Base-by-base conservation (phyloP, 139 green algal species). In the Mesotaenium endlicherianum region DNA sequence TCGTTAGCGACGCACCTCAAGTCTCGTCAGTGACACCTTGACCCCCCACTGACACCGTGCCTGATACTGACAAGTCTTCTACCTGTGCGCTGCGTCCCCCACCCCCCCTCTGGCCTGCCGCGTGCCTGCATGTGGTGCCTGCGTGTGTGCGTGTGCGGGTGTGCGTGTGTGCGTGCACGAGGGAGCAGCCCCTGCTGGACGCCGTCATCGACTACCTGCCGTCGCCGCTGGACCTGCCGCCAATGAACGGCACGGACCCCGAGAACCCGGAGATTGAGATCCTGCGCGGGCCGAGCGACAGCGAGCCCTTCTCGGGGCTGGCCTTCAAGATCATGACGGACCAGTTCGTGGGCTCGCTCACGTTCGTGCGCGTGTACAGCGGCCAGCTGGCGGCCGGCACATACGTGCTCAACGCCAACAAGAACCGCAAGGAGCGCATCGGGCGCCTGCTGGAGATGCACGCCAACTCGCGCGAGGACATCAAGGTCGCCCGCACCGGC, bases 261-360 rank as follows among this genome's bases (percentile, higher is more conserved):
- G 75, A 94, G 40, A 91, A 97, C 70, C 40, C 87, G 0, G 93
- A 95, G 88, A 81, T 91, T 82, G 50, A 43, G 30, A 90, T 99
- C 84, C 91, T 74, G 6, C 92, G 96, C 78, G 86, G 90, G 50
- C 83, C 94, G 1, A 77, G 76, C 6, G 95, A 99, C 77, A 90
- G 94, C 20, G 94, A 93, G 77, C 92, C 95, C 20, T 98, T 99
- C 88, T 94, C 91, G 8, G 97, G 87, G 4, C 93, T 99, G 64
- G 96, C 95, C 75, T 99, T 99, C 93, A 99, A 99, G 93, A 95
- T 99, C 87, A 97, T 97, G 93, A 94, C 95, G 0, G 97, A 99
- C 88, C 93, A 93, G 53, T 99, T 97, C 82, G 83, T 88, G 0
- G 95, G 94, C 49, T 94, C 92, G 6, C 91, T 99, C 58, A 99